Evolutionary conservation across 108 stramenopile genomes (phyloP).

Genomic region (Skeletonema potamos): DNA sequence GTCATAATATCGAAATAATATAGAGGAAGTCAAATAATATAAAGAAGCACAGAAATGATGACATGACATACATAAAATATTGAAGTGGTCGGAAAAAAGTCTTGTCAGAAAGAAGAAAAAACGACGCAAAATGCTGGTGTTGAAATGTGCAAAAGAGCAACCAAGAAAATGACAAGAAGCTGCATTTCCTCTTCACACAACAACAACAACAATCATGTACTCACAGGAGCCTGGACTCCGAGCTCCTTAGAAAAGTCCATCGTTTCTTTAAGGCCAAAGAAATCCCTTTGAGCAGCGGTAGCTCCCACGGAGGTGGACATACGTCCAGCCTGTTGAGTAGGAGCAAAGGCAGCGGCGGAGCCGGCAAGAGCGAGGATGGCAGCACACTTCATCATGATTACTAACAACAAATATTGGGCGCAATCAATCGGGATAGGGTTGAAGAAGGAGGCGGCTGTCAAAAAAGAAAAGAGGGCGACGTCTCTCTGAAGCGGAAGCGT

Average conservation of each 20-base stretch:
- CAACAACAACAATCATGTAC: background rate
- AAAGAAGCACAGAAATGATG: background rate
- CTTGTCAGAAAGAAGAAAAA: background rate
- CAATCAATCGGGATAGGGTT: too few relatives aligned
- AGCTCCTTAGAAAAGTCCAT: constrained; percentile 73
- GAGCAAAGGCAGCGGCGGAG: constrained; percentile 34
- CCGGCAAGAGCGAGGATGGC: constrained; percentile 55
- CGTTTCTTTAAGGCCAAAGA: background rate
- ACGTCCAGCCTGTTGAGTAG: constrained; percentile 4
- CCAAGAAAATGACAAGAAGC: too few relatives aligned
- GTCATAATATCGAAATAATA: background rate
- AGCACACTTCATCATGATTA: constrained; percentile 51
- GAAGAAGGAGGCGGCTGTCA: too few relatives aligned
- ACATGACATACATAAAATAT: background rate
- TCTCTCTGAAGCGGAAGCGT: too few relatives aligned
- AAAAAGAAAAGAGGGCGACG: too few relatives aligned
- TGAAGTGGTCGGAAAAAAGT: background rate
- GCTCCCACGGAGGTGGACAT: constrained; percentile 23
- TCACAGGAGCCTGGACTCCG: constrained; percentile 75
- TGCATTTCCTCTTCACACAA: background rate
- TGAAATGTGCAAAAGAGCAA: too few relatives aligned
- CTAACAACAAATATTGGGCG: background rate
- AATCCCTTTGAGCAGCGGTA: background rate
- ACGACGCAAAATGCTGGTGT: constrained; percentile 6
- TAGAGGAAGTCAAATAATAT: too few relatives aligned